Conservation (phyloP, 352 stramenopile species). For the Globisporangium barbulae region DNA sequence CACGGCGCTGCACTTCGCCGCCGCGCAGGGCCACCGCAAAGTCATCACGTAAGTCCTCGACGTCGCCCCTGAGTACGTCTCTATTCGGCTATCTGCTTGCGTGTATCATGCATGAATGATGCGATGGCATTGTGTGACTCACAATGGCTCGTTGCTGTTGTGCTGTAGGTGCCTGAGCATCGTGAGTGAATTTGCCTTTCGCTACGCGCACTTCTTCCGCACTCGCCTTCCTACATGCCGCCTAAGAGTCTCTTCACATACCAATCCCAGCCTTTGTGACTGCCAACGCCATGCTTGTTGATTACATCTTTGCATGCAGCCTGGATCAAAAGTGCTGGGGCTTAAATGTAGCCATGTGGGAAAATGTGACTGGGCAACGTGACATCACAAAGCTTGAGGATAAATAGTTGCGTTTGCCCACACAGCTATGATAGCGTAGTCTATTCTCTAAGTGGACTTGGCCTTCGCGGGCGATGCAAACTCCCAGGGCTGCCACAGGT, state of each 20-base stretch:
- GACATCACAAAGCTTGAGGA: background rate
- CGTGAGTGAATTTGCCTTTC: background rate
- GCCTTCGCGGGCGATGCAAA: slow-evolving; percentile 13
- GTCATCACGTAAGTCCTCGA: slow-evolving; percentile 72
- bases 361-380: too few relatives aligned
- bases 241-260: too few relatives aligned
- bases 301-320: too few relatives aligned
- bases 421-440: background rate
- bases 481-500: slow-evolving; percentile 25
- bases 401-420: background rate
- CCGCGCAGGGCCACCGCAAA: slow-evolving; percentile 73
- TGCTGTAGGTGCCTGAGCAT: slow-evolving; percentile 34
- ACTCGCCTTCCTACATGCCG: too few relatives aligned
- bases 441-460: background rate
- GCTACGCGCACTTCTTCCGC: too few relatives aligned
- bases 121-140: too few relatives aligned
- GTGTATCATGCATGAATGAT: too few relatives aligned
- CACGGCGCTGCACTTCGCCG: slow-evolving; percentile 77
- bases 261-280: too few relatives aligned
- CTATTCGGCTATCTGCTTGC: background rate
- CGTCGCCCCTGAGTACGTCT: slow-evolving; percentile 37
- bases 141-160: background rate
- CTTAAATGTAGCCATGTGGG: too few relatives aligned
- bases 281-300: too few relatives aligned
- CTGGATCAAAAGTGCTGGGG: too few relatives aligned